Conservation (phyloP, 1,284 basidiomycete species). For the Pascua sp. region DNA sequence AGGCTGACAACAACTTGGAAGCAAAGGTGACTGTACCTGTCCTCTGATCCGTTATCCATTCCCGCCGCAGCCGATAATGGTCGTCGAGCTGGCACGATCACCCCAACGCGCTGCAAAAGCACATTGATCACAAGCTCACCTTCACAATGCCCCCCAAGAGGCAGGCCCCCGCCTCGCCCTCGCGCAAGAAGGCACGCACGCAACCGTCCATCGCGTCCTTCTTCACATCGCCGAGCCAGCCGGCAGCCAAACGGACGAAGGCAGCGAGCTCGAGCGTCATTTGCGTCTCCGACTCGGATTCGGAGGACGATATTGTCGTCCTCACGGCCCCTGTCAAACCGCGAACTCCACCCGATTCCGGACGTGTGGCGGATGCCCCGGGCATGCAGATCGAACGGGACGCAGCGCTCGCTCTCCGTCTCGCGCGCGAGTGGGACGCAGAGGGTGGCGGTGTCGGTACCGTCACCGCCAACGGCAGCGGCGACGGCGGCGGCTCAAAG, state of each 20-base stretch:
- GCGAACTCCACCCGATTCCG: too few species aligned
- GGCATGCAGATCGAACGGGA: conserved; percentile 11
- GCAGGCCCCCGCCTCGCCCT: conserved; percentile 12
- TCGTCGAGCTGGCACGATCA: too few species aligned
- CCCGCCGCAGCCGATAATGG: too few species aligned
- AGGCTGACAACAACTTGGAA: not conserved
- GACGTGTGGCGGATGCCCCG: too few species aligned
- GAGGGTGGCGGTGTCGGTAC: conserved; percentile 8
- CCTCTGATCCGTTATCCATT: not conserved
- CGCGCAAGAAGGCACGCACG: conserved; percentile 5
- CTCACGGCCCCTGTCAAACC: too few species aligned
- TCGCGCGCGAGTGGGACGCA: conserved; percentile 27
- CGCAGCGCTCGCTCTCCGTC: conserved; percentile 26
- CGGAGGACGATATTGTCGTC: conserved; percentile 26
- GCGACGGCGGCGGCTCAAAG: conserved; percentile 1
- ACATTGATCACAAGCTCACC: too few species aligned
- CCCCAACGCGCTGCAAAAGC: too few species aligned
- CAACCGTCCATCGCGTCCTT: conserved; percentile 36
- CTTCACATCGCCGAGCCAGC: conserved; percentile 36
- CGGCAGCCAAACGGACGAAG: not conserved
- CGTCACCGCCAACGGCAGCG: conserved; percentile 1
- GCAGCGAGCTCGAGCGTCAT: conserved; percentile 19
- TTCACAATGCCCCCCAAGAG: conserved; percentile 16
- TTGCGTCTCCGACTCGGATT: conserved; percentile 36
- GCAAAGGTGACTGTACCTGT: not conserved